Conservation (phyloP, 2,329 filamentous ascomycete genomes). For the Pseudofabraea citricarpa region DNA sequence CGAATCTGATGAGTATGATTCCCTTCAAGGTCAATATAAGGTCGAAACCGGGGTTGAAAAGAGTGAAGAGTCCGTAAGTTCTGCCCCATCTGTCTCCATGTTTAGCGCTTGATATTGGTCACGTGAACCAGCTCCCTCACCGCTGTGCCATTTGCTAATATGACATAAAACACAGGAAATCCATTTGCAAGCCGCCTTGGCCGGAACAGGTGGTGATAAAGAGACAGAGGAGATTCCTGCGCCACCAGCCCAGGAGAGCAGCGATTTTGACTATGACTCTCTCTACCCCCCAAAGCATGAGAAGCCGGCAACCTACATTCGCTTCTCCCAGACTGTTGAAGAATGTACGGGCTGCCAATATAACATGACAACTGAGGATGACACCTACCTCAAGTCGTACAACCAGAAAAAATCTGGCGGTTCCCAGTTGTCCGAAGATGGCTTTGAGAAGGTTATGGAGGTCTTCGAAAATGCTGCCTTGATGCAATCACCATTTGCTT, state of each 20-base stretch:
- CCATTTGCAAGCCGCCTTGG: slow-evolving; percentile 30
- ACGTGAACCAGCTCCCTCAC: slow-evolving; percentile 15
- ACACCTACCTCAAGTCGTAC: slow-evolving; percentile 75
- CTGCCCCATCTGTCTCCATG: slow-evolving; percentile 14
- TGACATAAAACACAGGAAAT: slow-evolving; percentile 25
- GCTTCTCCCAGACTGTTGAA: slow-evolving; percentile 96
- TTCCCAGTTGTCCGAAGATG: slow-evolving; percentile 74
- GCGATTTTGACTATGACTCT: slow-evolving; percentile 75
- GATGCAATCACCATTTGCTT: slow-evolving; percentile 80
- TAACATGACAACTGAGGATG: slow-evolving; percentile 91
- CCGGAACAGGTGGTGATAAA: slow-evolving; percentile 18
- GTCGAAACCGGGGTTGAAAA: slow-evolving; percentile 97
- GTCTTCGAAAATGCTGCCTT: slow-evolving; percentile 87
- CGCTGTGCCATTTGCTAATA: slow-evolving; percentile 3
- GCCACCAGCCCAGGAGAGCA: slow-evolving; percentile 57
- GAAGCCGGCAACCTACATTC: slow-evolving; percentile 89
- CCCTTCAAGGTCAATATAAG: slow-evolving; percentile 70
- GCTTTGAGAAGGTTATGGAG: slow-evolving; percentile 92
- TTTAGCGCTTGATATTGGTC: slow-evolving; percentile 14
- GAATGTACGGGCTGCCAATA: slow-evolving; percentile 88
- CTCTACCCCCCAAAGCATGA: slow-evolving; percentile 77
- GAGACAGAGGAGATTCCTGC: slow-evolving; percentile 48
- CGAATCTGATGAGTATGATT: slow-evolving; percentile 74
- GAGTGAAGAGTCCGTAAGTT: slow-evolving; percentile 91
- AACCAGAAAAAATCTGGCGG: slow-evolving; percentile 68